phyloP scores from a whole-genome alignment of 2,329 filamentous ascomycete genomes.

The Calonectria hawksworthii region DNA sequence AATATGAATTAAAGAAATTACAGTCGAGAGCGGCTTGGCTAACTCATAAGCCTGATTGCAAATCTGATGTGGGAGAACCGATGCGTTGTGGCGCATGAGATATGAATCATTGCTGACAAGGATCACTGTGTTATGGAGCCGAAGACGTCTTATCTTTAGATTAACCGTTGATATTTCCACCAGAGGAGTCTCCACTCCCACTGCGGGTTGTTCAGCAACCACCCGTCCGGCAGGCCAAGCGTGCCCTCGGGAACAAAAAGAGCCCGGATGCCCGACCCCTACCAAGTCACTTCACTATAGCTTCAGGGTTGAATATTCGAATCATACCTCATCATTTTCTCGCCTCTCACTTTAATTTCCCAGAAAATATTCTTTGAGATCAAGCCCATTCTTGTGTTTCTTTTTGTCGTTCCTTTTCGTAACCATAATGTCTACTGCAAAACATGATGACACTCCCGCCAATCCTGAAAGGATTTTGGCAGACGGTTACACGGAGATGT shows the following conservation, averaged over 20 bases:
- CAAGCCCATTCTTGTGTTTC: not conserved
- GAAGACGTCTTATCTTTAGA: not conserved
- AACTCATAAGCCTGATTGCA: not conserved
- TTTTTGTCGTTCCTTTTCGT: not conserved
- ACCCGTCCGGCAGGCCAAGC: not conserved
- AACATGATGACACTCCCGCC: not conserved
- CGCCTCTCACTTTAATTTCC: not conserved
- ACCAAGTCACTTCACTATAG: not conserved
- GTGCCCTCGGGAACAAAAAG: not conserved
- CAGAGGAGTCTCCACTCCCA: not conserved
- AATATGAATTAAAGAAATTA: not conserved
- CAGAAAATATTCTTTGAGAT: not conserved
- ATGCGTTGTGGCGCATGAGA: not conserved
- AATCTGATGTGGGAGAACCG: not conserved
- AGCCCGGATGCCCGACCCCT: not conserved
- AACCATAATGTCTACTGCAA: not conserved
- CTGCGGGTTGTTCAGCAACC: not conserved
- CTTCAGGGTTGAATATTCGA: not conserved
- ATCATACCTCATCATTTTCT: not conserved
- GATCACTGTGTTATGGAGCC: not conserved
- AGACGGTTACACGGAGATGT: not conserved
- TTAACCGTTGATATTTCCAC: not conserved
- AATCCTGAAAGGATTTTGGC: not conserved
- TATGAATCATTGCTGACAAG: not conserved
- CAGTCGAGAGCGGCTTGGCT: not conserved